Base-by-base conservation (phyloP, 2,329 filamentous ascomycete genomes). In the Emericellopsis atlantica region DNA sequence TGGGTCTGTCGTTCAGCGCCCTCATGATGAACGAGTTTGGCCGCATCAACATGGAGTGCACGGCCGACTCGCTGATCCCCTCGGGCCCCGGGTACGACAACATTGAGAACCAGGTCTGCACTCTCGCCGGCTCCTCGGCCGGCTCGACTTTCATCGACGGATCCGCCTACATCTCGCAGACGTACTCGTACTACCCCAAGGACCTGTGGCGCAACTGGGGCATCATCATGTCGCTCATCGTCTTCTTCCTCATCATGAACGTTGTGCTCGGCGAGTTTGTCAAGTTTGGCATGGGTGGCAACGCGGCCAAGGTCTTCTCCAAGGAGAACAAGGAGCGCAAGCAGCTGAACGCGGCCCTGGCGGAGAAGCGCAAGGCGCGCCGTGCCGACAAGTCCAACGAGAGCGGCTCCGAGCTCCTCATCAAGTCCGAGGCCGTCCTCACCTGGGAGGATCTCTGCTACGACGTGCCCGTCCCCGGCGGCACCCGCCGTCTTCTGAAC, bases 391-490 rank as follows among this genome's bases (percentile, higher is more conserved):
- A 59, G 44, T 57, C 57, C 2, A 60, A 72, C 10, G 64, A 67
- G 14, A 56, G 65, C 8, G 62, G 61, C 0, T 59, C 65, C 4
- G 66, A 74, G n/a, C 60, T 80, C 29, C 72, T 59, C 32, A 76
- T 80, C 44, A 62, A 67, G 3, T 80, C 76, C 0, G 70, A 72
- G 49, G 76, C 79, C 31, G 67, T 87, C n/a, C 69, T 94, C 44
- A 94, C 88, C 0, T 95, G 87, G 83, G 84, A 90, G 55, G 70
- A 84, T 47, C 76, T 95, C 45, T 85, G 81, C 53, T 95, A 95
- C 55, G 76, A 81, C 44, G 77, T 82, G 0, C 76, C 76, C 0
- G 69, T 77, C 4, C 65, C 73, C 0, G 70, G 68, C 5, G 75
- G 74, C 3, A 71, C 65, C 5, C 66, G 72, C 9, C 68, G 70